Percentiles rank a stretch among this genome's conserved stretches.
Conservation (phyloP, 148 eudicot genomes). For the Vaccinium macrocarpon region DNA sequence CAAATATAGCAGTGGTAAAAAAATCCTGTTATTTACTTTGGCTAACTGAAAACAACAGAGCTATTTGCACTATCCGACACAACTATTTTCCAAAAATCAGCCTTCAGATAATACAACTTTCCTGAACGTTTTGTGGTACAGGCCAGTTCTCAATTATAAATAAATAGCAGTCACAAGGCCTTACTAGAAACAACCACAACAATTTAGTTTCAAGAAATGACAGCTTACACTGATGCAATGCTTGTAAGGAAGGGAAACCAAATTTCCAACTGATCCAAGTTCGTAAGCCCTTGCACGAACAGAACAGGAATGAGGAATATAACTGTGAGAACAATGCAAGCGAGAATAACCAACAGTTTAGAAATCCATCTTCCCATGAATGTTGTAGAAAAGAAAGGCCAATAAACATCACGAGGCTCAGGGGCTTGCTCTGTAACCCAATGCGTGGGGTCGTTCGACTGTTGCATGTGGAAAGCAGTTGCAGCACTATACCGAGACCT, state of each 20-base stretch:
- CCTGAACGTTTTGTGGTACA: neutral
- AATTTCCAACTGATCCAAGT: slow-evolving; percentile 56
- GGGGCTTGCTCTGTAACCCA: slow-evolving; percentile 81
- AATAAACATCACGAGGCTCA: slow-evolving; percentile 72
- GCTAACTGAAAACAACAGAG: neutral
- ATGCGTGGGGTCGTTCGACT: slow-evolving; percentile 60
- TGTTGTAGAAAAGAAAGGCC: slow-evolving; percentile 75
- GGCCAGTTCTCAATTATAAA: neutral
- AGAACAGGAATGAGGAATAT: slow-evolving; percentile 68
- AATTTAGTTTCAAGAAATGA: neutral
- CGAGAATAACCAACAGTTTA: slow-evolving; percentile 47
- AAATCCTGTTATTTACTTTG: neutral
- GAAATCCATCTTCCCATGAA: slow-evolving; percentile 63
- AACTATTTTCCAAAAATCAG: neutral
- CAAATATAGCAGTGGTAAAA: neutral
- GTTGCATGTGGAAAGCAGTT: slow-evolving; percentile 51
- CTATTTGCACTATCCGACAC: neutral
- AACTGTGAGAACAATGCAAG: slow-evolving; percentile 45
- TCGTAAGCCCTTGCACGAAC: slow-evolving; percentile 71
- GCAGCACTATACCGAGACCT: slow-evolving; percentile 73
- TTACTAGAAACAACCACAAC: neutral
- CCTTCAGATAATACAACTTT: neutral
- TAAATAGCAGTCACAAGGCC: neutral
- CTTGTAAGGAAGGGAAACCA: slow-evolving; percentile 57
- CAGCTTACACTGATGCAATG: slow-evolving; percentile 45